A percentile compares a stretch with the other conserved stretches of the same genome.
Conservation (phyloP, 805 yeast species). For the Schwanniomyces pseudopolymorphus region DNA sequence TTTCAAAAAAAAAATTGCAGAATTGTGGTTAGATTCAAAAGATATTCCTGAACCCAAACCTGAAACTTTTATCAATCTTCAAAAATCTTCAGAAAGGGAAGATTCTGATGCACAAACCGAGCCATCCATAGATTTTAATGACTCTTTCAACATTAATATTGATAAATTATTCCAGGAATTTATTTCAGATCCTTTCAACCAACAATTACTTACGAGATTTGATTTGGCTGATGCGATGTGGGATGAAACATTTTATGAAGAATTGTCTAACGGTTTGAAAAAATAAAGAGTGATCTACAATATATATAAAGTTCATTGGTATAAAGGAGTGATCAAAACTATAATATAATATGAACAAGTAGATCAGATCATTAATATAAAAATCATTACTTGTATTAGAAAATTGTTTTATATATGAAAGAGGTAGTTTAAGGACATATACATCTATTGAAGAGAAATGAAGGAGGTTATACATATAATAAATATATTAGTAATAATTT, state of each 20-base stretch:
- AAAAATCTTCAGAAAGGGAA: too few species aligned
- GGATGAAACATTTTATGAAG: constrained; percentile 8
- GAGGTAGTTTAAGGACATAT: too few species aligned
- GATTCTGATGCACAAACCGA: too few species aligned
- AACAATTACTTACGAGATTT: constrained; percentile 6
- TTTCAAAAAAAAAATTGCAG: constrained; percentile 5
- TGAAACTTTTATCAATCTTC: not conserved
- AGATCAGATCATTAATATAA: too few species aligned
- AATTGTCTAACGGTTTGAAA: not conserved
- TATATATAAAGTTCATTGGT: too few species aligned
- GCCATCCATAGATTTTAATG: not conserved
- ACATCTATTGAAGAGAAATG: too few species aligned
- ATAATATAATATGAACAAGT: too few species aligned
- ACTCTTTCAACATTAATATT: not conserved
- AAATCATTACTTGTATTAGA: too few species aligned
- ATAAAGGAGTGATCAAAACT: too few species aligned
- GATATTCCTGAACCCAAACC: not conserved
- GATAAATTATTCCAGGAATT: constrained; percentile 7
- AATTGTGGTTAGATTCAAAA: constrained; percentile 3
- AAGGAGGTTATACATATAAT: too few species aligned
- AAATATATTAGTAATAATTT: too few species aligned
- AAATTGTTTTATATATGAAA: too few species aligned
- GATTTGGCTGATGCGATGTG: constrained; percentile 9
- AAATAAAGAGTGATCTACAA: not conserved
- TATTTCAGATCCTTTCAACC: constrained; percentile 6